These are phyloP conservation scores for Fusarium continuum DNA, from an alignment of 2,329 filamentous ascomycete species.

Conservation along the genomic window DNA sequence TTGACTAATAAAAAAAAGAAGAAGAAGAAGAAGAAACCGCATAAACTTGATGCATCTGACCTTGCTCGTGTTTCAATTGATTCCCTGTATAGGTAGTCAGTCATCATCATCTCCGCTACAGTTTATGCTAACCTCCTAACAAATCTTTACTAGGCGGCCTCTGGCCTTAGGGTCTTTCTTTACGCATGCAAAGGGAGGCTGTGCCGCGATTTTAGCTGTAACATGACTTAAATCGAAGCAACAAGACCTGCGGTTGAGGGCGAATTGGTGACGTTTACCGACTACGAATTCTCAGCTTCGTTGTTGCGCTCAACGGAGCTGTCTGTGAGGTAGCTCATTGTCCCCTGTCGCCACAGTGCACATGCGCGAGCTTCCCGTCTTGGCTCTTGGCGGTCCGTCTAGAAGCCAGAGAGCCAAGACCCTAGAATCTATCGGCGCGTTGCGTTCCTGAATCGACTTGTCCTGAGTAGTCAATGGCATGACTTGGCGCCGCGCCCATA, in stretches of 20 bases:
- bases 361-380: slow-evolving; percentile 10
- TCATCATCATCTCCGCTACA: background rate
- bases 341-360: slow-evolving; percentile 27
- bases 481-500: slow-evolving; percentile 29
- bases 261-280: slow-evolving; percentile 8
- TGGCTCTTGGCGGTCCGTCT: slow-evolving; percentile 29
- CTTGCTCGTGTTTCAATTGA: background rate
- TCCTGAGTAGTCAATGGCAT: slow-evolving; percentile 22
- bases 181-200: slow-evolving; percentile 33
- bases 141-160: slow-evolving; percentile 31
- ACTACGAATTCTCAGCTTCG: background rate
- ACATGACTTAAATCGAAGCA: background rate
- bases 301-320: slow-evolving; percentile 15
- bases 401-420: slow-evolving; percentile 30
- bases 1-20: no score
- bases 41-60: background rate
- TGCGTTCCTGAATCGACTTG: slow-evolving; percentile 5
- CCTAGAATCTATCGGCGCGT: slow-evolving; percentile 14
- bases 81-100: background rate
- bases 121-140: background rate
- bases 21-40: no score
- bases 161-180: slow-evolving; percentile 16
- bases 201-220: slow-evolving; percentile 19
- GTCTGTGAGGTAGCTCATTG: slow-evolving; percentile 9
- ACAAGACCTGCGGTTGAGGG: background rate